phyloP scores from a whole-genome alignment of 345 rosid genomes.

The Hirschfeldia incana region DNA sequence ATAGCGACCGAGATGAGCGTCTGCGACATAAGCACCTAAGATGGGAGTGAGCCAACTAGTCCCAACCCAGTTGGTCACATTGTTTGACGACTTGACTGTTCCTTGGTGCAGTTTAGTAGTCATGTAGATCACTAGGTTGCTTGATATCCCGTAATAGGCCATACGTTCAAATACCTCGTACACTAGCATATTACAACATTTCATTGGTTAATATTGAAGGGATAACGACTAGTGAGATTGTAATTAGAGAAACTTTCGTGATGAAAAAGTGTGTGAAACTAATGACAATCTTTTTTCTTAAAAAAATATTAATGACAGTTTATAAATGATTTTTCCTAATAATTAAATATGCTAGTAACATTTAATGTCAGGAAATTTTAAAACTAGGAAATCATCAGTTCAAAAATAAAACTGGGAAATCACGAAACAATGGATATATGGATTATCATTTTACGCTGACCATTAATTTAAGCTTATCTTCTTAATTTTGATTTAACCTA shows the following conservation, averaged over 20 bases:
- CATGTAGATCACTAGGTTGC: conserved; percentile 72
- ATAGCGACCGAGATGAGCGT: conserved; percentile 87
- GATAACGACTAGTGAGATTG: background rate
- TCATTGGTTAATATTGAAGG: background rate
- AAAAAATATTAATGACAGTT: too few relatives aligned
- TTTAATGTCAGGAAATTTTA: background rate
- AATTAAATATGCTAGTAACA: background rate
- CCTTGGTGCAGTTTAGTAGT: conserved; percentile 79
- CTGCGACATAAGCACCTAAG: conserved; percentile 86
- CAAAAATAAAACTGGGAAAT: background rate
- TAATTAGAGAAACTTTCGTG: background rate
- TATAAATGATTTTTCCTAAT: background rate
- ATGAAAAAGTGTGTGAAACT: background rate
- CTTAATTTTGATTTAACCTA: background rate
- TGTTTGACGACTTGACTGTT: conserved; percentile 77
- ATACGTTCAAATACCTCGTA: conserved; percentile 59
- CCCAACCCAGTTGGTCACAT: conserved; percentile 96
- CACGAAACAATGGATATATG: background rate
- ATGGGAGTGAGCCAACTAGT: conserved; percentile 80
- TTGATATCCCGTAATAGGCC: conserved; percentile 89
- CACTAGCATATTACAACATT: conserved; percentile 25
- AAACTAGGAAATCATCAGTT: background rate
- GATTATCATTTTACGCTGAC: background rate
- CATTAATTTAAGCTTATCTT: background rate
- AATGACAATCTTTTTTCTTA: background rate